Evolutionary conservation across 805 yeast species (phyloP).

Genomic region (Brettanomyces custersianus): DNA sequence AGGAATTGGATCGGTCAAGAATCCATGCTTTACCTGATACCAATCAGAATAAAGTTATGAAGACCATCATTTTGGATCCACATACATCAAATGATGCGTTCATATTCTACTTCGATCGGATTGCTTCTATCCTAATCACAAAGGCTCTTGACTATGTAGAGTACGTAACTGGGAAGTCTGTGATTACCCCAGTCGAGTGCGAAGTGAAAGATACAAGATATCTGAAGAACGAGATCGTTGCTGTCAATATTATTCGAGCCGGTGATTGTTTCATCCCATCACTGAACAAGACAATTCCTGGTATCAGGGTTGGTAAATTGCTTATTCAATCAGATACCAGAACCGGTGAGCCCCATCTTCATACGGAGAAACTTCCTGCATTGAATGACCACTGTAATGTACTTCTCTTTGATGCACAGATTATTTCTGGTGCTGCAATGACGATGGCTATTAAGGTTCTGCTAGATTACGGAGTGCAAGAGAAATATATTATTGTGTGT

Average conservation of each 20-base stretch:
- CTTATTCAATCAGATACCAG: conserved; percentile 78
- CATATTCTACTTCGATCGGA: conserved; percentile 75
- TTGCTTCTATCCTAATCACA: conserved; percentile 64
- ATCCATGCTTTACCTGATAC: conserved; percentile 35
- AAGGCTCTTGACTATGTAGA: conserved; percentile 55
- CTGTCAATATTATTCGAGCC: conserved; percentile 76
- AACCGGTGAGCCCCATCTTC: conserved; percentile 93
- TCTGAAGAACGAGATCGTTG: conserved; percentile 45
- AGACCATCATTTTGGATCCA: conserved; percentile 56
- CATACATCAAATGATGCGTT: conserved; percentile 63
- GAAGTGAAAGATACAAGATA: conserved; percentile 19
- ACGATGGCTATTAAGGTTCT: conserved; percentile 90
- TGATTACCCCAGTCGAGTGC: conserved; percentile 34
- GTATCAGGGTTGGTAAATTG: conserved; percentile 70
- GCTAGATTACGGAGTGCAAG: conserved; percentile 65
- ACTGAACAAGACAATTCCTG: conserved; percentile 67
- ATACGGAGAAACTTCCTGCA: conserved; percentile 66
- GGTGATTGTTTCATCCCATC: conserved; percentile 90
- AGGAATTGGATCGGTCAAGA: conserved; percentile 24
- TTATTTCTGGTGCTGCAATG: conserved; percentile 87
- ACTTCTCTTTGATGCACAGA: conserved; percentile 76
- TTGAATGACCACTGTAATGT: conserved; percentile 31
- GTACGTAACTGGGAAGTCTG: conserved; percentile 18
- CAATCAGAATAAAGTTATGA: conserved; percentile 64
- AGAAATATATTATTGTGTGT: conserved; percentile 56